phyloP scores from a whole-genome alignment of 495 filamentous ascomycete genomes.

The Tuber microsphaerosporum region DNA sequence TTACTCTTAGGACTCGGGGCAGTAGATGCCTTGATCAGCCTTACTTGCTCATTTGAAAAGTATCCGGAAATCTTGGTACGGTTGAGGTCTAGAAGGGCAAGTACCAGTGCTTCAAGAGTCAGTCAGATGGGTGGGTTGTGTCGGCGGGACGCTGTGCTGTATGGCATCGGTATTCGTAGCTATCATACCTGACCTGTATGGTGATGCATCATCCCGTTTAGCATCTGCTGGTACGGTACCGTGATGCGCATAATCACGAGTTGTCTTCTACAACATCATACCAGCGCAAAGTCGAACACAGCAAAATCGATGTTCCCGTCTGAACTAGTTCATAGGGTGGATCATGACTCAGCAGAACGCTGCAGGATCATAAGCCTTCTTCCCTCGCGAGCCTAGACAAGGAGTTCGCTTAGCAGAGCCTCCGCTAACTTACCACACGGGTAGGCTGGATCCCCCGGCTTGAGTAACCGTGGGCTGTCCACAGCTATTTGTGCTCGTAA shows the following conservation, averaged over 20 bases:
- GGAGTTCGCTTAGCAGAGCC: not conserved
- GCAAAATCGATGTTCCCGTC: not conserved
- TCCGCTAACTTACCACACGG: not conserved
- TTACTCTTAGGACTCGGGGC: no score
- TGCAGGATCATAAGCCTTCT: not conserved
- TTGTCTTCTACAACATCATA: not conserved
- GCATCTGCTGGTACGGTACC: not conserved
- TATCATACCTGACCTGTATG: no score
- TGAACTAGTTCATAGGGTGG: not conserved
- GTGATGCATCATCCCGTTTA: no score
- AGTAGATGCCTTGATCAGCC: no score
- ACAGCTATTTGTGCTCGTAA: not conserved
- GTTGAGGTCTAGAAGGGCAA: no score
- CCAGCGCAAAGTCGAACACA: not conserved
- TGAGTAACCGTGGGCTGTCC: not conserved
- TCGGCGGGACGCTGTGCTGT: not conserved
- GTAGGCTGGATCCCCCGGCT: not conserved
- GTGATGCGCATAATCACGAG: not conserved
- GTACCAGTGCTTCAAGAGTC: no score
- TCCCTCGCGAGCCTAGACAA: no score
- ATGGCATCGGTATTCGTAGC: no score
- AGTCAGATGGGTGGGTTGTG: no score
- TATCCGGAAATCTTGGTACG: no score
- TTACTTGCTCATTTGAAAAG: no score
- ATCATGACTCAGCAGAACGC: not conserved